phyloP scores from a whole-genome alignment of 108 stramenopile species.

The Asterionellopsis glacialis region DNA sequence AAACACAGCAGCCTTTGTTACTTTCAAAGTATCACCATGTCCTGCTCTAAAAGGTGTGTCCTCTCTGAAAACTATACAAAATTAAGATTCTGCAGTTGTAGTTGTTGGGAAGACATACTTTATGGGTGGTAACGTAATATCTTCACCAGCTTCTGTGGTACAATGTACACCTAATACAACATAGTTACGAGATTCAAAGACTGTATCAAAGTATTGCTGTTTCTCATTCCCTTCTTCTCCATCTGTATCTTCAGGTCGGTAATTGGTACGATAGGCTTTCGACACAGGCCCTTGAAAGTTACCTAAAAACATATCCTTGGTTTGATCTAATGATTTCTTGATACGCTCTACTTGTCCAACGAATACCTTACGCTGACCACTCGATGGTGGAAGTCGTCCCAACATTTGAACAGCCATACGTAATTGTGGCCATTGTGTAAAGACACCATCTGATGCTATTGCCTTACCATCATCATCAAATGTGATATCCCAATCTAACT shows the following conservation, averaged over 20 bases:
- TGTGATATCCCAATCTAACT: conserved; percentile 42
- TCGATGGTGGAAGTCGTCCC: conserved; percentile 37
- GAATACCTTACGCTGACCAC: conserved; percentile 52
- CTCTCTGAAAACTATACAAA: no score
- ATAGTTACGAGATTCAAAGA: conserved; percentile 39
- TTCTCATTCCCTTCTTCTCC: conserved; percentile 27
- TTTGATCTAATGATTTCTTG: conserved; percentile 43
- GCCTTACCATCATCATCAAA: conserved; percentile 47
- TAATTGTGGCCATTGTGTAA: conserved; percentile 50
- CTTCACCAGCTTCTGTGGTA: conserved; percentile 26
- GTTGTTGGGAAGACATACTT: conserved; percentile 26
- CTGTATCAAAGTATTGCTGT: conserved; percentile 41
- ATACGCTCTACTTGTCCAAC: conserved; percentile 45
- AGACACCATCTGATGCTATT: conserved; percentile 44
- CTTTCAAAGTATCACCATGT: no score
- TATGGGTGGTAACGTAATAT: conserved; percentile 40
- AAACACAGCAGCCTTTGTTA: no score
- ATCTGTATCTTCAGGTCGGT: conserved; percentile 21
- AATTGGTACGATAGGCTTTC: conserved; percentile 34
- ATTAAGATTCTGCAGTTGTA: no score
- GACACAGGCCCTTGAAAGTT: conserved; percentile 39
- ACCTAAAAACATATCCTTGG: conserved; percentile 34
- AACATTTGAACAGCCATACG: conserved; percentile 58
- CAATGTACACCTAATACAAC: conserved; percentile 42
- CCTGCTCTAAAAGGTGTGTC: no score